A percentile compares a stretch with the other conserved stretches of the same genome.
Conservation (phyloP, 1,284 basidiomycete species). For the Bjerkandera adusta region DNA sequence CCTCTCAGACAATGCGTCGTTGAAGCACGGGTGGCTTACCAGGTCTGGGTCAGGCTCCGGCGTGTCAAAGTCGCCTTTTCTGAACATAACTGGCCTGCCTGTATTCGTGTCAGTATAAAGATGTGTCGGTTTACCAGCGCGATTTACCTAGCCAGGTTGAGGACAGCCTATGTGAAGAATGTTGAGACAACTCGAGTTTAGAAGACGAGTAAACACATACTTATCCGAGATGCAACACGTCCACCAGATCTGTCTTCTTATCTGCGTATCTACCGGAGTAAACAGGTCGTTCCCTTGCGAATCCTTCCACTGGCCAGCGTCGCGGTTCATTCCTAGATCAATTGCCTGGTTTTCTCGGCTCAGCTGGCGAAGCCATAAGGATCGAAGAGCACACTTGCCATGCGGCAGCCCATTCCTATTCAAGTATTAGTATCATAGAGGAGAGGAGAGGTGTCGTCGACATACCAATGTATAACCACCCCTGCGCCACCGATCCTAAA, state of each 20-base stretch:
- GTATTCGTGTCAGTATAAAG: constrained; percentile 5
- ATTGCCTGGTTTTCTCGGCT: constrained; percentile 59
- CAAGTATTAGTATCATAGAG: constrained; percentile 6
- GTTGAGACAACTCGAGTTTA: constrained; percentile 11
- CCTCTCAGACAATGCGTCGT: neutral
- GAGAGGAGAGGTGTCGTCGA: constrained; percentile 3
- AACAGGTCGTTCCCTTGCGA: constrained; percentile 61
- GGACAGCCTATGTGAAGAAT: constrained; percentile 21
- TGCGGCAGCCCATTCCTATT: constrained; percentile 72
- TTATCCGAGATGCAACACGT: constrained; percentile 72
- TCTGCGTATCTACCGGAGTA: constrained; percentile 71
- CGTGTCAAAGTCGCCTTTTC: constrained; percentile 74
- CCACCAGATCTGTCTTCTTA: constrained; percentile 83
- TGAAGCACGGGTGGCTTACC: constrained; percentile 28
- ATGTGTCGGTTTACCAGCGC: neutral
- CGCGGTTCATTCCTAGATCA: constrained; percentile 81
- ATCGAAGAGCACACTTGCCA: constrained; percentile 43
- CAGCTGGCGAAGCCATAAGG: neutral
- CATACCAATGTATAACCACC: constrained; percentile 78
- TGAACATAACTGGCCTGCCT: constrained; percentile 72
- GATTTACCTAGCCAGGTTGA: constrained; percentile 28
- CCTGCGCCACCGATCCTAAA: constrained; percentile 70
- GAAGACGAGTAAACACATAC: constrained; percentile 36
- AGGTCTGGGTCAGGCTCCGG: constrained; percentile 58
- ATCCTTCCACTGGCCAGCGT: constrained; percentile 75